phyloP scores from a whole-genome alignment of 1,284 basidiomycete genomes.

The Hymenochaete sp. region DNA sequence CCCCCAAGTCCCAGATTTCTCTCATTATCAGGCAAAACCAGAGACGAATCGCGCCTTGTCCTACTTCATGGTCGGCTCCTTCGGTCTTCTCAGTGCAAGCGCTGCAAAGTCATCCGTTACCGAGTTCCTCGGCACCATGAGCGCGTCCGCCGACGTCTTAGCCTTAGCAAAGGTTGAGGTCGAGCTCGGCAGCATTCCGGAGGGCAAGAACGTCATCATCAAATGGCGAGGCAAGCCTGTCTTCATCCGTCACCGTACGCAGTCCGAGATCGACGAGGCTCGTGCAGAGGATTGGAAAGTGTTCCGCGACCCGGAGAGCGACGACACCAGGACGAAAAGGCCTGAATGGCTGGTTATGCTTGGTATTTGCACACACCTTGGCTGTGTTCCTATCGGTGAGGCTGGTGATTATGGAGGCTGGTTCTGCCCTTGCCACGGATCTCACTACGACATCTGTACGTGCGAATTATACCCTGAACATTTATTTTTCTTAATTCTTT shows the following conservation, averaged over 20 bases:
- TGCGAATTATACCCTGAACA: conserved; percentile 16
- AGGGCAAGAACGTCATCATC: conserved; percentile 97
- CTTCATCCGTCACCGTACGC: conserved; percentile 95
- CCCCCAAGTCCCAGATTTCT: conserved; percentile 83
- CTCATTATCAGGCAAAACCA: conserved; percentile 69
- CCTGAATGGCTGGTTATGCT: conserved; percentile 99
- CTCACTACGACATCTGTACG: conserved; percentile 92
- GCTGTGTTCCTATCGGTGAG: conserved; percentile 98
- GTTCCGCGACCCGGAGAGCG: conserved; percentile 88
- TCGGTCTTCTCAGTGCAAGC: conserved; percentile 90
- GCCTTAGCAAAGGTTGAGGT: conserved; percentile 98
- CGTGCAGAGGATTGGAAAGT: conserved; percentile 76
- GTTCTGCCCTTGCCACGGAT: conserved; percentile 99
- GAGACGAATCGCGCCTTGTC: conserved; percentile 77
- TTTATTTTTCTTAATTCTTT: conserved; percentile 17
- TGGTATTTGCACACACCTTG: conserved; percentile 97
- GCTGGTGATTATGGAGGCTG: conserved; percentile 97
- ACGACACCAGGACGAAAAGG: conserved; percentile 84
- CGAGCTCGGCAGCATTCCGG: conserved; percentile 84
- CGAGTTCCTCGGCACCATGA: conserved; percentile 94
- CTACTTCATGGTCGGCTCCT: conserved; percentile 96
- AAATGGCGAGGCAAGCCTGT: conserved; percentile 99
- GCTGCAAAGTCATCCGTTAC: conserved; percentile 91
- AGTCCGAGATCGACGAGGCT: conserved; percentile 91
- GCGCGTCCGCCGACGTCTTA: conserved; percentile 95